Evolutionary conservation across 2,329 filamentous ascomycete species (phyloP), one percentile per base, ranked within the genome.

Genomic region (Monosporascus sp.): DNA sequence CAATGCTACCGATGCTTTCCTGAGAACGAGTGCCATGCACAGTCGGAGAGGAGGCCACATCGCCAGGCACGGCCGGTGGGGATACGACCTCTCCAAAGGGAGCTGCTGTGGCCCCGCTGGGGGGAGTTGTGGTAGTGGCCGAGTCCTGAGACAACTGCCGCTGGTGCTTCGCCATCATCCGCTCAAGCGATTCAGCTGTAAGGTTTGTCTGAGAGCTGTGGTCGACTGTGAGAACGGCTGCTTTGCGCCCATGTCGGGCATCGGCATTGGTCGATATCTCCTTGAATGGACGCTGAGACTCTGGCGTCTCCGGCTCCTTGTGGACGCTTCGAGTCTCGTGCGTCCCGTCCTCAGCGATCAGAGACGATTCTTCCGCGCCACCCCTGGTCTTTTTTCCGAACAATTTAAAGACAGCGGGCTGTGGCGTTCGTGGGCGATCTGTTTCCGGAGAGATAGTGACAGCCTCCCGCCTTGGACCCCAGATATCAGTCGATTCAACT

Each of bases 201-300:
- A 97, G 76, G 40, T 87, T 79, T 24, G 92, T 97, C 72, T 97
- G 93, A 16, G 88, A 87, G 51, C 86, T 83, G 60, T 88, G 86
- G 63, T 96, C 90, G 20, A 78, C 74, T 56, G 79, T 87, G 52
- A 73, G 69, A 41, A 73, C 57, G 22, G 66, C 50, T 22, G 59
- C 63, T 63, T 75, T 79, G 53, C 73, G 76, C 7, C 59, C 48
- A 24, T 71, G 63, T 20, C 72, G 73, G 50, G 69, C 64, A 54
- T 69, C 72, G 3, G 76, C 71, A 63, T 88, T 88, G 51, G 74
- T 73, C n/a, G 85, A 83, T 14, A 87, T 76, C 62, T 86, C 82
- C 66, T 76, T 82, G 62, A 89, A 79, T 0, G 81, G 82, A 17
- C 73, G 74, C 61, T 82, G 77, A 0, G 79, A 83, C 53, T 84